These are phyloP conservation scores for Pseudogymnoascus sp. DNA, from an alignment of 2,329 filamentous ascomycete genomes.

Conservation along the genomic window DNA sequence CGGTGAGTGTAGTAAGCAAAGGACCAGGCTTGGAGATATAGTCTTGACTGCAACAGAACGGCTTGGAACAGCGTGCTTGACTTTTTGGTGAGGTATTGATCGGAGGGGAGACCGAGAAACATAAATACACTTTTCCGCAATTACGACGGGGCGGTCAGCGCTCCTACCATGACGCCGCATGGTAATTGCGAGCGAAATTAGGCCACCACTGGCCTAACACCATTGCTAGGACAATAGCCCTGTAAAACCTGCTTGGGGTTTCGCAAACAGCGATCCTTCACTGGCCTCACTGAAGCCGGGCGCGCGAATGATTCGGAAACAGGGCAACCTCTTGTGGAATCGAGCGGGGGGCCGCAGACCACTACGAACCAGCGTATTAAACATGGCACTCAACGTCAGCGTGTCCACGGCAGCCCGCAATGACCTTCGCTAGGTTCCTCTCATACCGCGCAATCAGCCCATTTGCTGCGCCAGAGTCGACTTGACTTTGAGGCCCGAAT, in stretches of 20 bases:
- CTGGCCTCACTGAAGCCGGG: slow-evolving; percentile 6
- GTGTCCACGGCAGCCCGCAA: neutral
- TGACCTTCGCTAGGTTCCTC: slow-evolving; percentile 1
- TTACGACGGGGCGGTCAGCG: neutral
- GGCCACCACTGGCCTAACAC: slow-evolving; percentile 1
- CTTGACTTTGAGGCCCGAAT: slow-evolving; percentile 4
- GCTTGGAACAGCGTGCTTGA: neutral
- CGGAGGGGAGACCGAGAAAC: slow-evolving; percentile 4
- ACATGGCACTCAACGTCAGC: neutral
- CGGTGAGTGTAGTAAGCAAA: neutral
- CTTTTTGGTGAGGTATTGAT: neutral
- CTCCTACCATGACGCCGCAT: slow-evolving; percentile 4
- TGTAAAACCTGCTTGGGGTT: slow-evolving; percentile 6
- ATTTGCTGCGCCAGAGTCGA: slow-evolving; percentile 3
- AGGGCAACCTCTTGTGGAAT: slow-evolving; percentile 6
- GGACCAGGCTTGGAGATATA: neutral
- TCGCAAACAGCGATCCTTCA: slow-evolving; percentile 3
- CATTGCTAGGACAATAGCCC: neutral
- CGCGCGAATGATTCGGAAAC: neutral
- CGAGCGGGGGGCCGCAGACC: neutral
- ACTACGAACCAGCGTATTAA: slow-evolving; percentile 4
- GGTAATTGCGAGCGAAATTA: slow-evolving; percentile 5
- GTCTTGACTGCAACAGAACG: neutral
- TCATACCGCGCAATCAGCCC: neutral
- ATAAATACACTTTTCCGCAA: slow-evolving; percentile 5